Evolutionary conservation across 805 yeast genomes (phyloP), one percentile per base, ranked within the genome.

Genomic region (Yamadazyma ubonensis): DNA sequence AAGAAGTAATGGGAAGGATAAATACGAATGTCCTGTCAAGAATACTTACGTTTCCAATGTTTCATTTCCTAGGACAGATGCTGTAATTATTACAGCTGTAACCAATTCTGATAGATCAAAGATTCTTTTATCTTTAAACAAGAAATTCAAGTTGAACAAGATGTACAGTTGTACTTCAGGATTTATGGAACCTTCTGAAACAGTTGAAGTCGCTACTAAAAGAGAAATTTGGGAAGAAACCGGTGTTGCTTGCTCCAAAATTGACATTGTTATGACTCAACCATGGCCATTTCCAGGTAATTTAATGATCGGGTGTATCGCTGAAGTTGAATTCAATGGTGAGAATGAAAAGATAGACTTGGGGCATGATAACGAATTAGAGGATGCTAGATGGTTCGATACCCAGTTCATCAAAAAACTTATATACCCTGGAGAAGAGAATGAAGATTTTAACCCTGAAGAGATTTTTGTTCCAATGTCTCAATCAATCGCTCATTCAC

Each of bases 261-360:
- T 91, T 20, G 62, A 71, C 37, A 73, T 91, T 38, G 63, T 83
- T 16, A 70, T 79, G 51, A 77, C 93, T 9, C 98, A 91, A 63
- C 98, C 99, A 3, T 91, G 99, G 99, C 99, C 99, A 12, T 91
- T 81, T 61, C 98, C 98, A 1, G 89, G 87, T 0, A 88, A 83
- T 57, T 63, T 91, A 52, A 91, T 91, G 98, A 75, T 91, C 50
- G 98, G 98, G 7, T 90, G 97, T 59, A 59, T 89, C 39, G 96
- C 80, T 2, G 61, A 75, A 23, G 93, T 87, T n/a, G 83, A 83
- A 1, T 76, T 79, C 54, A 76, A 83, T 48, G 85, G 84, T 2
- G 58, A 52, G 4, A 80, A 81, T 52, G 91, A 84, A 53, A 55
- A 54, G 7, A 81, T 90, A 47, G 68, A 81, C 53, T 67, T 88